Evolutionary conservation across 2,329 filamentous ascomycete species (phyloP).

Genomic region (Lachnellula willkommii): DNA sequence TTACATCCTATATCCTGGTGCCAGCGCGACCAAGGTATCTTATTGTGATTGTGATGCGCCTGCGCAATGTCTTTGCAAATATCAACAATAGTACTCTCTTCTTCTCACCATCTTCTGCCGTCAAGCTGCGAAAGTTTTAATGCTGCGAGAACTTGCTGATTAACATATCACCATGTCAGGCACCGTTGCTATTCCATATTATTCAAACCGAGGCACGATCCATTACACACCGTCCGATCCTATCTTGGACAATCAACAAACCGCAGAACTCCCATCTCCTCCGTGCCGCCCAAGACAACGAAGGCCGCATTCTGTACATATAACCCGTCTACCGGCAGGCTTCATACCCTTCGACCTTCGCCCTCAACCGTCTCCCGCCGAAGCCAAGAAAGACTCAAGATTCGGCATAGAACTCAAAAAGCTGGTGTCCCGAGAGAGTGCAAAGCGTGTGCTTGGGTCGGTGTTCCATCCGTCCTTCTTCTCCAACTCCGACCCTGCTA

Average conservation of each 20-base stretch:
- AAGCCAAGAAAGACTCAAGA: conserved; percentile 29
- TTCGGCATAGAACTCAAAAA: conserved; percentile 35
- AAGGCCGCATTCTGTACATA: conserved; percentile 52
- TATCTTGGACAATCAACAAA: conserved; percentile 10
- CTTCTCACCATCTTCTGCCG: neutral
- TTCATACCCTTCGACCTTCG: conserved; percentile 36
- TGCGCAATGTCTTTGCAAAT: neutral
- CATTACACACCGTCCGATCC: conserved; percentile 23
- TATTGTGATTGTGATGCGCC: neutral
- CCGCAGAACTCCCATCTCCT: conserved; percentile 31
- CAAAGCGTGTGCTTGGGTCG: conserved; percentile 31
- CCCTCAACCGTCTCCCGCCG: conserved; percentile 24
- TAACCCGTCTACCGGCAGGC: conserved; percentile 43
- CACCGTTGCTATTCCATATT: conserved; percentile 18
- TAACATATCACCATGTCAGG: conserved; percentile 29
- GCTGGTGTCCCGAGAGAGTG: conserved; percentile 42
- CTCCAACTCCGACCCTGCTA: conserved; percentile 8
- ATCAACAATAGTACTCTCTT: neutral
- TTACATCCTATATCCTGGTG: conserved; percentile 5
- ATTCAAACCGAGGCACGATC: conserved; percentile 25
- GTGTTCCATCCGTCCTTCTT: conserved; percentile 25
- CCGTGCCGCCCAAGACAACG: conserved; percentile 47
- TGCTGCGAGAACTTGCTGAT: conserved; percentile 6
- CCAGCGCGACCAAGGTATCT: neutral
- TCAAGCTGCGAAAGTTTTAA: neutral